Evolutionary conservation across 805 yeast genomes (phyloP), one percentile per base, ranked within the genome.

Genomic region (Candida vaughaniae): DNA sequence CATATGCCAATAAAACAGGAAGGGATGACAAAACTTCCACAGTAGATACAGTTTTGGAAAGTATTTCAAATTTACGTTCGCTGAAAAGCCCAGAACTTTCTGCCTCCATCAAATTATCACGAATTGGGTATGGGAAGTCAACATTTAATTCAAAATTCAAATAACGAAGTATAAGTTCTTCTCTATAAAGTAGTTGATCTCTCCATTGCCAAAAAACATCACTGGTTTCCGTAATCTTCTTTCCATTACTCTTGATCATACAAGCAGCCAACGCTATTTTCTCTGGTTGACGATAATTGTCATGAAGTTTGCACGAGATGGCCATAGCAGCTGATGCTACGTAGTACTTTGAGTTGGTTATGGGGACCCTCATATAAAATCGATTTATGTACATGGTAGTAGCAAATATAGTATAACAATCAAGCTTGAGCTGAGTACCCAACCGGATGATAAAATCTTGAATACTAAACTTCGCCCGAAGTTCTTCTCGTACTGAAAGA

Each of bases 241-340:
- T 46, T n/a, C 49, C 39, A 4, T 69, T 62, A 43, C 58, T 64
- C 39, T 64, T 63, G 29, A 65, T 32, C 22, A 42, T 52, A 37
- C 71, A 62, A 5, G 64, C 71, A 3, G 57, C 47, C 45, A 66
- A 44, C 7, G 73, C 72, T 7, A 68, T 62, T 46, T 61, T 65
- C 39, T 67, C 73, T 4, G 73, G 71, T n/a, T 56, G 64, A 16
- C 73, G 42, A 41, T 66, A 68, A 5, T 58, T 65, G 35, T 68
- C 74, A 41, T 66, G 53, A 17, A 68, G 56, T 49, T 68, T 68
- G 43, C 70, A 61, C 14, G 70, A 57, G n/a, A 68, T 64, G 29
- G 69, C 60, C 7, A 68, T 42, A 5, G 73, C 73, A 3, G 73
- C 71, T 42, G 66, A 55, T 3, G 71, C 72, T 19, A 68, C 71